Conservation (phyloP, 192 early-diverging fungal species). For the Spizellomyces sp. region DNA sequence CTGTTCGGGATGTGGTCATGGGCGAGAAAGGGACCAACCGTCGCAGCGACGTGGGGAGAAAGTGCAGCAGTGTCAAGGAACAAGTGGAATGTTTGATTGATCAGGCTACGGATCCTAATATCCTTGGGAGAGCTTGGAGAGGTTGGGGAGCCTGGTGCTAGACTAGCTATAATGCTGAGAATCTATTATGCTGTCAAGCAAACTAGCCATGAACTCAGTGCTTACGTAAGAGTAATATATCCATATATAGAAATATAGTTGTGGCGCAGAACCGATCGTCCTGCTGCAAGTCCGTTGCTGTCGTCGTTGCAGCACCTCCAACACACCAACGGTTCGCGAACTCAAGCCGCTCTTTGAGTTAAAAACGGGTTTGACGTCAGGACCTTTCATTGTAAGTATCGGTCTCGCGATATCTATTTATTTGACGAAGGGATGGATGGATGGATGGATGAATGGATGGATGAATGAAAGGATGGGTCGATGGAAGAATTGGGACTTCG, state of each 20-base stretch:
- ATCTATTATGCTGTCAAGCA: too few relatives aligned
- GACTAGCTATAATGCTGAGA: too few relatives aligned
- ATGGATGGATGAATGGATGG: constrained; percentile 8
- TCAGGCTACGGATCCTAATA: constrained; percentile 71
- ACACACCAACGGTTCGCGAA: neutral
- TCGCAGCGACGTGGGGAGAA: constrained; percentile 47
- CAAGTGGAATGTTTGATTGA: constrained; percentile 77
- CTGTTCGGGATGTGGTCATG: constrained; percentile 47
- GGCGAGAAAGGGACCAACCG: constrained; percentile 46
- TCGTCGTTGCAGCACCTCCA: too few relatives aligned
- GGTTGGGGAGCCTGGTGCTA: constrained; percentile 66
- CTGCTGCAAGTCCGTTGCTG: too few relatives aligned
- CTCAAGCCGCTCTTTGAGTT: constrained; percentile 4
- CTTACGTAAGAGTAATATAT: too few relatives aligned
- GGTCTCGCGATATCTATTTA: neutral
- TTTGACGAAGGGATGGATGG: constrained; percentile 3
- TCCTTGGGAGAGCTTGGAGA: constrained; percentile 65
- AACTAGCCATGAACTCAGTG: too few relatives aligned
- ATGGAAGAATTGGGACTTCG: neutral
- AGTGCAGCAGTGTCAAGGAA: constrained; percentile 55
- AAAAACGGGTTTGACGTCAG: constrained; percentile 2
- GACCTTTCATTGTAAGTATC: constrained; percentile 1
- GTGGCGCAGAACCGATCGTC: too few relatives aligned
- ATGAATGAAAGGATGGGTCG: neutral
- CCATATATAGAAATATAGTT: too few relatives aligned